Evolutionary conservation across 2,329 filamentous ascomycete species (phyloP).

Genomic region (Fusarium ambrosium): DNA sequence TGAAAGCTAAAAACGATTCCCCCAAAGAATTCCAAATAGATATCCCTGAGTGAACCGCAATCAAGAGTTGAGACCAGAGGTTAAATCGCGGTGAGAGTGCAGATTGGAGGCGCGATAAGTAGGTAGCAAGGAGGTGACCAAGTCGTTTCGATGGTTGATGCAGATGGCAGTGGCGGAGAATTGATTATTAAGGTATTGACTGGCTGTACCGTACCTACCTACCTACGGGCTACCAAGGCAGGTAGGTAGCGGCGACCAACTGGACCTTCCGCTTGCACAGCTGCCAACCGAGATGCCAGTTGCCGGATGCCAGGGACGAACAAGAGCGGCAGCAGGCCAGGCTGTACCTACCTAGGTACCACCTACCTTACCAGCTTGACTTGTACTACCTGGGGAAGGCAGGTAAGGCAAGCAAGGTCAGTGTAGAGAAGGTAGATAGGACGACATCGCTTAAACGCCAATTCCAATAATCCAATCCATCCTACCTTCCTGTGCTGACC

Average conservation of each 20-base stretch:
- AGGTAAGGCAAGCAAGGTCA: neutral
- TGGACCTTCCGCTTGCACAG: neutral
- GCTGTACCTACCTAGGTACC: neutral
- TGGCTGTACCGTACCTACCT: neutral
- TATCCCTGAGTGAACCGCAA: neutral
- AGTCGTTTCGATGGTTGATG: neutral
- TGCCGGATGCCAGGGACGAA: constrained; percentile 4
- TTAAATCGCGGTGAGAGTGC: neutral
- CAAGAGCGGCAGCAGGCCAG: neutral
- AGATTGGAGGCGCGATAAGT: constrained; percentile 1
- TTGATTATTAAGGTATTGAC: constrained; percentile 7
- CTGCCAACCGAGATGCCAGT: constrained; percentile 1
- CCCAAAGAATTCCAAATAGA: constrained; percentile 12
- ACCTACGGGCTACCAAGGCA: too few species aligned
- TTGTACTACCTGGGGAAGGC: neutral
- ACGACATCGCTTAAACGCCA: constrained; percentile 1
- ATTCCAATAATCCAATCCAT: constrained; percentile 1
- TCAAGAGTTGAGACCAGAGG: neutral
- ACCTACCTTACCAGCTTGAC: neutral
- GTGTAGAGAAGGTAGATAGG: neutral
- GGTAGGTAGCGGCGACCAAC: neutral
- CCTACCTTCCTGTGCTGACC: constrained; percentile 1
- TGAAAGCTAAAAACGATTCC: neutral
- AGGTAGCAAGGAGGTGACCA: neutral
- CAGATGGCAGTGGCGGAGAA: neutral